Percentiles rank a stretch among this genome's conserved stretches.
Conservation (phyloP, 106 monocot species). For the Posidonia australis region DNA sequence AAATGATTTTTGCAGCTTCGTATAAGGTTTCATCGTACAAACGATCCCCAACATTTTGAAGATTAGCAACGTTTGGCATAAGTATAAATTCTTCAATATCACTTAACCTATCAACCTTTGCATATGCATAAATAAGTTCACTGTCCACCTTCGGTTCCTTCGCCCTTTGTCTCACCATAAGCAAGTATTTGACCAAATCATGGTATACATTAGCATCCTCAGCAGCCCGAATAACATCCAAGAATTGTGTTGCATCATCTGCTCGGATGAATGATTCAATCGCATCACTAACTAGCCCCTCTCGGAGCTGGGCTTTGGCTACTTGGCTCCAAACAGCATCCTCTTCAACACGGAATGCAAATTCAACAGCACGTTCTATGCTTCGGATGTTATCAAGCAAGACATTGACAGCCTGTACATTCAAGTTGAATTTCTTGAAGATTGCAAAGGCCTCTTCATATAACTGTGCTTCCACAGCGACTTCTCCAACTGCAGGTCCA, state of each 20-base stretch:
- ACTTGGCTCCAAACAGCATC: slow-evolving; percentile 99
- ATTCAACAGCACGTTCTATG: slow-evolving; percentile 89
- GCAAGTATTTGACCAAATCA: slow-evolving; percentile 79
- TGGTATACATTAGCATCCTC: slow-evolving; percentile 83
- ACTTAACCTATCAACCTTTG: slow-evolving; percentile 81
- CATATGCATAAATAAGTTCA: slow-evolving; percentile 95
- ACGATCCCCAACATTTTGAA: slow-evolving; percentile 91
- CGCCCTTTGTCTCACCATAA: slow-evolving; percentile 91
- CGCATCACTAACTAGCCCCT: slow-evolving; percentile 91
- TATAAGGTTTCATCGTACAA: slow-evolving; percentile 83
- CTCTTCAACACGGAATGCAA: slow-evolving; percentile 96
- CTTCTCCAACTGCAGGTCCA: slow-evolving; percentile 96
- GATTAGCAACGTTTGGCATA: slow-evolving; percentile 99
- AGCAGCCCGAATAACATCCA: slow-evolving; percentile 84
- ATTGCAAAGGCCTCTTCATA: slow-evolving; percentile 99
- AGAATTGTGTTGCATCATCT: slow-evolving; percentile 86
- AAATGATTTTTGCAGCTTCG: slow-evolving; percentile 98
- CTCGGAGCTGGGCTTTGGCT: slow-evolving; percentile 84
- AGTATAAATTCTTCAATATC: slow-evolving; percentile 98
- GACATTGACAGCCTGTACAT: slow-evolving; percentile 90
- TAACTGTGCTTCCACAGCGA: slow-evolving; percentile 88
- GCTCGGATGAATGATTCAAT: slow-evolving; percentile 98
- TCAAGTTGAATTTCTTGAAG: slow-evolving; percentile 96
- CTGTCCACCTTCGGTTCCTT: slow-evolving; percentile 93
- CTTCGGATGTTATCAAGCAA: slow-evolving; percentile 81